phyloP scores from a whole-genome alignment of 768 basidiomycete species.

The Pleurotus tuber-regium region DNA sequence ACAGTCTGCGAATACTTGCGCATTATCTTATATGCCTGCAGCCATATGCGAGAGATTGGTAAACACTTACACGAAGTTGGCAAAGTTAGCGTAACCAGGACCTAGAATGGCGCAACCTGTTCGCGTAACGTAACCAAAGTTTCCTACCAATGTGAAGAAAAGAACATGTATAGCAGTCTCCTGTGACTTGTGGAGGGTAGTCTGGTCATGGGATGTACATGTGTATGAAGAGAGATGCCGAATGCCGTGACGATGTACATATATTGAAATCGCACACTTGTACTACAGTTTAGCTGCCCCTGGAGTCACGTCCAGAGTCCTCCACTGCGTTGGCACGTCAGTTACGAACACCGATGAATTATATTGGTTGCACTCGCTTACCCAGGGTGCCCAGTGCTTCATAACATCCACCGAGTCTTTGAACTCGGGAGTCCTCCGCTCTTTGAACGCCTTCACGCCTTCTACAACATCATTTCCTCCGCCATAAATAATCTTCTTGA shows the following conservation, averaged over 20 bases:
- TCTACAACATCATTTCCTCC: conserved; percentile 41
- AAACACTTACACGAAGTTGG: background rate
- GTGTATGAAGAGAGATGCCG: no score
- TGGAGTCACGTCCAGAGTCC: background rate
- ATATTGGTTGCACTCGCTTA: conserved; percentile 30
- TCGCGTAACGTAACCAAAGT: conserved; percentile 4
- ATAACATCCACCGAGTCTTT: conserved; percentile 38
- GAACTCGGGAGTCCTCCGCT: conserved; percentile 44
- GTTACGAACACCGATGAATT: background rate
- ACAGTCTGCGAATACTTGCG: background rate
- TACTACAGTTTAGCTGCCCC: background rate
- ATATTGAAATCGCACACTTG: background rate
- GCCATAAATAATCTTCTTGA: conserved; percentile 32
- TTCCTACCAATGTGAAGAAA: background rate
- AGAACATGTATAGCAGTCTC: background rate
- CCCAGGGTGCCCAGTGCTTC: conserved; percentile 52
- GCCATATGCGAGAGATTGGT: background rate
- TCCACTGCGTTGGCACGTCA: background rate
- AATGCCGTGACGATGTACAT: no score
- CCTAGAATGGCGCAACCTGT: conserved; percentile 3
- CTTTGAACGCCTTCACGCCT: conserved; percentile 46
- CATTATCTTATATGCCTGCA: background rate
- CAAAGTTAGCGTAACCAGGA: conserved; percentile 2
- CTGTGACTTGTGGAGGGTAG: no score
- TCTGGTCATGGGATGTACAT: no score